phyloP scores from a whole-genome alignment of 179 eudicot genomes.

The Gypsophila paniculata region DNA sequence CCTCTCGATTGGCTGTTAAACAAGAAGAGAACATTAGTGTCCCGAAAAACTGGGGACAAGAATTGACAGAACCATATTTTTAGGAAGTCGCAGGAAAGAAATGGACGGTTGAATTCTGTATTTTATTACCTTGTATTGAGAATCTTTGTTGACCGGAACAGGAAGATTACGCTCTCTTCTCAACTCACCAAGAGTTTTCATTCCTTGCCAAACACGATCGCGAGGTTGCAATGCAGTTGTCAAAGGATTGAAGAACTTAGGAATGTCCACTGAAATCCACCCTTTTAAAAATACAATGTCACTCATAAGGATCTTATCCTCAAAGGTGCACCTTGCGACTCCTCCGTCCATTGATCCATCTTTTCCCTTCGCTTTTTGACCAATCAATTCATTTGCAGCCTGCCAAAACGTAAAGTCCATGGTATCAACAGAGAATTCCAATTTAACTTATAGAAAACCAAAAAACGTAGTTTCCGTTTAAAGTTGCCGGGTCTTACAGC shows the following conservation, averaged over 20 bases:
- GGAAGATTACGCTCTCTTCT: constrained; percentile 63
- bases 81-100: constrained; percentile 1
- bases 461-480: not conserved
- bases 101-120: not conserved
- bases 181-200: constrained; percentile 86
- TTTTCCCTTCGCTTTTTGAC: constrained; percentile 47
- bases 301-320: constrained; percentile 91
- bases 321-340: constrained; percentile 94
- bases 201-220: constrained; percentile 66
- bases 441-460: not conserved
- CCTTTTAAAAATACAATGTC: constrained; percentile 83
- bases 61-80: not conserved
- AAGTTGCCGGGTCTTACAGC: not conserved
- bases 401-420: constrained; percentile 27
- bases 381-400: constrained; percentile 89
- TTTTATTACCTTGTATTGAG: constrained; percentile 66
- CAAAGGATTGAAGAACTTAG: constrained; percentile 69
- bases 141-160: constrained; percentile 75
- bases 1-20: constrained; percentile 72
- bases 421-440: not conserved
- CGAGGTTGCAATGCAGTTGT: constrained; percentile 93
- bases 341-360: constrained; percentile 66
- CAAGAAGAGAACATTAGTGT: not conserved
- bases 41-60: not conserved
- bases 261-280: constrained; percentile 91